Evolutionary conservation across 495 filamentous ascomycete genomes (phyloP), one percentile per base, ranked within the genome.

Genomic region (Lasiosphaeriaceae sp.): DNA sequence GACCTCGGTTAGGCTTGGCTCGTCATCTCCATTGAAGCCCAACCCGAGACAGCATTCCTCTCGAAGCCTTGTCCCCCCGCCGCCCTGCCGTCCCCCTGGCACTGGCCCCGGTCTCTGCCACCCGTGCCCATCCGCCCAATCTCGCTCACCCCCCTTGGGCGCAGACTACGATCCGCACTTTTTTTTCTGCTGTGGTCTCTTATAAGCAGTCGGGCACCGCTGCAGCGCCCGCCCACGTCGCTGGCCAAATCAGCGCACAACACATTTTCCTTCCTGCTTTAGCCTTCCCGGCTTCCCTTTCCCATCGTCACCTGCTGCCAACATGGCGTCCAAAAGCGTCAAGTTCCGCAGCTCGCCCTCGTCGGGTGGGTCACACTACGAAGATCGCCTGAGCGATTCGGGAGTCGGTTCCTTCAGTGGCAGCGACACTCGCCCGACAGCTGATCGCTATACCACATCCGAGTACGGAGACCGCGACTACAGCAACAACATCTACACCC

Each of bases 161-260:
- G n/a, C n/a, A n/a, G n/a, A n/a, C 37, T 31, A 9, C 56, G 35
- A 37, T 56, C 59, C 60, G 47, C 62, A 24, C 56, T 61, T 69
- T 62, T 66, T 61, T 53, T 59, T 51, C 9, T 62, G 8, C n/a
- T 43, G 7, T 5, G 8, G 14, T 43, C 56, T 52, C 63, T 60
- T 66, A 69, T 70, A 70, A 56, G 41, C 62, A 63, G 63, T 72
- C 66, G 66, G 68, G 70, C 70, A 72, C 66, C 50, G 37, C 50
- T 71, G 70, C 68, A 72, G 70, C 62, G 24, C 45, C 22, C 50
- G n/a, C 37, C 21, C 57, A 50, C 44, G 26, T 43, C 37, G 47
- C 24, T 59, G 52, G 68, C 69, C 70, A 71, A 72, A 72, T 72
- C 70, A 72, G 68, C 70, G 67, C 68, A 67, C 59, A 67, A 71